Conservation (phyloP, 2,329 filamentous ascomycete species). For the Ophiocordyceps sinensis region DNA sequence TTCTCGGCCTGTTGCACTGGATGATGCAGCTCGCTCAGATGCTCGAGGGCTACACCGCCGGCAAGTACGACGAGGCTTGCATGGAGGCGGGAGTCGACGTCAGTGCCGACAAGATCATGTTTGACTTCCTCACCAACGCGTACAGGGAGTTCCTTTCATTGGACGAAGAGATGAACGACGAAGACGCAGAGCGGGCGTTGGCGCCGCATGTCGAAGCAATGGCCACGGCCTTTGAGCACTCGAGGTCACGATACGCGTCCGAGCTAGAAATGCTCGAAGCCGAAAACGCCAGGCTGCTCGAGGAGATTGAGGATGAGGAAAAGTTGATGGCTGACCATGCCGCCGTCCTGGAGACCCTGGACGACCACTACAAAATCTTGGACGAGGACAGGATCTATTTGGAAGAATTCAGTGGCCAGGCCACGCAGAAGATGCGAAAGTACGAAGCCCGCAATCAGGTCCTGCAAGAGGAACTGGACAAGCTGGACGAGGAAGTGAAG, state of each 20-base stretch:
- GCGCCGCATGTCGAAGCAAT: conserved; percentile 76
- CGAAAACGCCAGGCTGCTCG: conserved; percentile 64
- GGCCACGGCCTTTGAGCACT: conserved; percentile 72
- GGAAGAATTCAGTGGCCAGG: conserved; percentile 80
- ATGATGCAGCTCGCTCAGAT: conserved; percentile 97
- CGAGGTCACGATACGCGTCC: conserved; percentile 71
- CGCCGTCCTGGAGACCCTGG: conserved; percentile 64
- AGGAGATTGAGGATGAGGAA: conserved; percentile 81
- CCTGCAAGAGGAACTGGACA: conserved; percentile 75
- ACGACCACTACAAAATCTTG: conserved; percentile 83
- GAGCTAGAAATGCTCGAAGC: conserved; percentile 77
- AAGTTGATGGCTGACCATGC: conserved; percentile 77
- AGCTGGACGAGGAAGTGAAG: conserved; percentile 57
- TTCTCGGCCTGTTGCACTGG: conserved; percentile 90
- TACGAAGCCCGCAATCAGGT: conserved; percentile 69
- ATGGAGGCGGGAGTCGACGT: conserved; percentile 80
- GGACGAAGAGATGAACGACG: conserved; percentile 75
- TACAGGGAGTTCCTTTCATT: conserved; percentile 92
- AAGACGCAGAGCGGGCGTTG: conserved; percentile 66
- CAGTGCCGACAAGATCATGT: conserved; percentile 81
- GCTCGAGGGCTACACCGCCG: conserved; percentile 67
- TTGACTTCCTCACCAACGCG: conserved; percentile 76
- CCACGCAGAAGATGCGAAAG: conserved; percentile 75
- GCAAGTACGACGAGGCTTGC: conserved; percentile 82
- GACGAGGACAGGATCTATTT: conserved; percentile 93